phyloP scores from a whole-genome alignment of 257 asterid genomes.

The Penstemon davidsonii region DNA sequence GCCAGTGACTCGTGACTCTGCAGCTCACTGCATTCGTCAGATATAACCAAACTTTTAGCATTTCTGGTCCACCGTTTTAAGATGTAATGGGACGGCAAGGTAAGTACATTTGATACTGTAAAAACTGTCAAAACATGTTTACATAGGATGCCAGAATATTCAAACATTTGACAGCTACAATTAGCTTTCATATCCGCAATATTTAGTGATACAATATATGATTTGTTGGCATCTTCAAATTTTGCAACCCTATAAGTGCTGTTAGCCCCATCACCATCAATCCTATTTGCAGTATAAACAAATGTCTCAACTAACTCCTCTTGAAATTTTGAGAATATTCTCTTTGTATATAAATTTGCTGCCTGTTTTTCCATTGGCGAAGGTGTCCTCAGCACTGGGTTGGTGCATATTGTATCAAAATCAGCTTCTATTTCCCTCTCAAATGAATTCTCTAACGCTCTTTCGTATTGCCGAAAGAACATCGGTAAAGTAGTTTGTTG shows the following conservation, averaged over 20 bases:
- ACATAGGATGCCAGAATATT: slow-evolving; percentile 80
- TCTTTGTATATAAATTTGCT: slow-evolving; percentile 69
- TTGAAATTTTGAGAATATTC: slow-evolving; percentile 74
- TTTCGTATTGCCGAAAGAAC: slow-evolving; percentile 92
- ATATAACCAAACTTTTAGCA: slow-evolving; percentile 53
- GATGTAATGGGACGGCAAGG: slow-evolving; percentile 79
- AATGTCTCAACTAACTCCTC: slow-evolving; percentile 94
- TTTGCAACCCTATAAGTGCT: slow-evolving; percentile 88
- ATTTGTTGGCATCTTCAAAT: slow-evolving; percentile 75
- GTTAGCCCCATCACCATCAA: slow-evolving; percentile 63
- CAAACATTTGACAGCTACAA: slow-evolving; percentile 93
- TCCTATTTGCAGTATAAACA: slow-evolving; percentile 84
- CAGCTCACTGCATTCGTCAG: slow-evolving; percentile 51
- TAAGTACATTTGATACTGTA: slow-evolving; percentile 90
- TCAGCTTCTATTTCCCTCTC: slow-evolving; percentile 86
- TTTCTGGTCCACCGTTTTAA: slow-evolving; percentile 91
- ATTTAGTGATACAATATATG: slow-evolving; percentile 64
- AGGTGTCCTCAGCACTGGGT: slow-evolving; percentile 79
- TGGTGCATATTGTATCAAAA: slow-evolving; percentile 65
- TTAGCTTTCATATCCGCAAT: slow-evolving; percentile 64
- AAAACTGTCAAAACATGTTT: slow-evolving; percentile 91
- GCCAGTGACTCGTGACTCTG: slow-evolving; percentile 54
- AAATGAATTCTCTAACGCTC: slow-evolving; percentile 74
- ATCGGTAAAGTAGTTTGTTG: slow-evolving; percentile 81
- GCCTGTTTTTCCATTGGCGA: slow-evolving; percentile 98